Percentiles rank a stretch among this genome's conserved stretches.
Conservation (phyloP, 768 basidiomycete genomes). For the Suillus spraguei region DNA sequence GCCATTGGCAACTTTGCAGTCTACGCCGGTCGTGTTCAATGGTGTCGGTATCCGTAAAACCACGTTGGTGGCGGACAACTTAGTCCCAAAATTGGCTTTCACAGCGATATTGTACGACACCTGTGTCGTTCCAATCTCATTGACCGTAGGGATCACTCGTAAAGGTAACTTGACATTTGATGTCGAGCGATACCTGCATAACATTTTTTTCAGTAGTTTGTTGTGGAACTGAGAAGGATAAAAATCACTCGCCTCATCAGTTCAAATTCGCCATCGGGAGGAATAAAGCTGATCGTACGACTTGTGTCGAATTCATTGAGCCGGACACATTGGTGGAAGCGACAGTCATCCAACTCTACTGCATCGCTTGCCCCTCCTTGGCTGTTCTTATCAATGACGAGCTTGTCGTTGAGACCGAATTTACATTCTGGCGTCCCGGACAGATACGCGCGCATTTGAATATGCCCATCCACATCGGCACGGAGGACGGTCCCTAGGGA, state of each 20-base stretch:
- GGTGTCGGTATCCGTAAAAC: constrained; percentile 96
- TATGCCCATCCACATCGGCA: constrained; percentile 98
- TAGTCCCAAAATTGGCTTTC: constrained; percentile 87
- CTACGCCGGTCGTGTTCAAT: constrained; percentile 88
- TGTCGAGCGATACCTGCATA: constrained; percentile 86
- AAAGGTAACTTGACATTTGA: constrained; percentile 95
- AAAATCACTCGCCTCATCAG: constrained; percentile 77
- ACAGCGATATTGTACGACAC: constrained; percentile 91
- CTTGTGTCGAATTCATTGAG: constrained; percentile 93
- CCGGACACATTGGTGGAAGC: constrained; percentile 98
- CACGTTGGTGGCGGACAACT: constrained; percentile 91
- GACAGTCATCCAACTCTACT: constrained; percentile 97
- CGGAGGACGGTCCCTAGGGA: constrained; percentile 78
- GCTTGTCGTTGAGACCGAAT: constrained; percentile 97
- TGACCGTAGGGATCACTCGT: constrained; percentile 86
- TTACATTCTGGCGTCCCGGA: constrained; percentile 98
- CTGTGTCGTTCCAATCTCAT: constrained; percentile 88
- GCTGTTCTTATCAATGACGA: constrained; percentile 87
- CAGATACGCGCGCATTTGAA: constrained; percentile 96
- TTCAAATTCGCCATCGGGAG: constrained; percentile 98
- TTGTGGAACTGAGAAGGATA: constrained; percentile 5
- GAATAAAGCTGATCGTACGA: constrained; percentile 95
- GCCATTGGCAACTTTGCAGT: constrained; percentile 88
- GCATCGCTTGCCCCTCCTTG: constrained; percentile 62
- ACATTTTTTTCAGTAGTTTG: constrained; percentile 6